Conservation (phyloP, 805 yeast genomes). For the Tanozyma kutaoensis region DNA sequence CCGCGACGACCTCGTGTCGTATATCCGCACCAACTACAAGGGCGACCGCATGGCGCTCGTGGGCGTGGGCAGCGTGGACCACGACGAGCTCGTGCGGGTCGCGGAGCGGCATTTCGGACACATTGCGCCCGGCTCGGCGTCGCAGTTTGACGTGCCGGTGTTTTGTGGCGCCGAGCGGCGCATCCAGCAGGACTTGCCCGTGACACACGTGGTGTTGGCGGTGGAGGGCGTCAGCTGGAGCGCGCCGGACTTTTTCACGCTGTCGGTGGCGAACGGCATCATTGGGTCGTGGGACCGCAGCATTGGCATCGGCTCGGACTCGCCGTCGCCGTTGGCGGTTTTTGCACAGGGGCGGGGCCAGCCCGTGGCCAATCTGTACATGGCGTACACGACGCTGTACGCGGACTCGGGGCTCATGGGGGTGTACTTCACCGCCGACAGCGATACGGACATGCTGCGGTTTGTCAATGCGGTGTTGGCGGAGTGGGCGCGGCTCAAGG, state of each 20-base stretch:
- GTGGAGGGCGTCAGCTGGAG: constrained; percentile 99
- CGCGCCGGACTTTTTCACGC: constrained; percentile 89
- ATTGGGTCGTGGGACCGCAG: constrained; percentile 98
- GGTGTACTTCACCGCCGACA: constrained; percentile 78
- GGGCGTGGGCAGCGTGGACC: constrained; percentile 91
- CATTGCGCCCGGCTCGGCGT: constrained; percentile 11
- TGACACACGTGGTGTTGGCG: constrained; percentile 84
- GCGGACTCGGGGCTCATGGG: constrained; percentile 99
- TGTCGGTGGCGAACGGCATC: constrained; percentile 90
- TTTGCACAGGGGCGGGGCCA: constrained; percentile 45
- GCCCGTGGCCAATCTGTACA: constrained; percentile 82
- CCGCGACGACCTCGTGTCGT: constrained; percentile 61
- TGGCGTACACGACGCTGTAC: constrained; percentile 94
- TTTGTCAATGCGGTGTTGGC: constrained; percentile 63
- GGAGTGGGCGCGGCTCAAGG: constrained; percentile 82
- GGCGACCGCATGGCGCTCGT: constrained; percentile 98
- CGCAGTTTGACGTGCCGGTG: constrained; percentile 47
- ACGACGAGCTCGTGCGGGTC: constrained; percentile 62
- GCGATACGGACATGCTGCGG: constrained; percentile 47
- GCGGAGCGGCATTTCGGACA: constrained; percentile 73
- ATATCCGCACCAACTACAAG: constrained; percentile 76
- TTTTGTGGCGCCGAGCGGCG: constrained; percentile 82
- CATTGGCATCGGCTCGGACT: constrained; percentile 66
- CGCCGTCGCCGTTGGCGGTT: constrained; percentile 76
- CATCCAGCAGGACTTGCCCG: constrained; percentile 74